These are phyloP conservation scores for Endocalyx cinctus DNA, from an alignment of 2,329 filamentous ascomycete genomes.

Conservation along the genomic window DNA sequence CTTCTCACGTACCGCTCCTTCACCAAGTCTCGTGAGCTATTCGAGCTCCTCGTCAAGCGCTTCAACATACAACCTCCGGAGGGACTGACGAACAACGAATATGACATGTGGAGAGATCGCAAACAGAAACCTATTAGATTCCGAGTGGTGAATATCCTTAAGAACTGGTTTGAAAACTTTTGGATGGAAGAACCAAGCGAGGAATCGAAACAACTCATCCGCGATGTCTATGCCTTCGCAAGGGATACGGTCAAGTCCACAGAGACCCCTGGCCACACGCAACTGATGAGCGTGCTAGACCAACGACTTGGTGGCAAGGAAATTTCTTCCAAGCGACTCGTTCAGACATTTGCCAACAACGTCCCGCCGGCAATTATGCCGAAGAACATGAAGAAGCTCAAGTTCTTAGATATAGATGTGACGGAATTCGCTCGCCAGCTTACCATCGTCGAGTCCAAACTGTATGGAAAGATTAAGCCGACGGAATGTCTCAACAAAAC, in stretches of 20 bases:
- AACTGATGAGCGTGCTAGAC: constrained; percentile 81
- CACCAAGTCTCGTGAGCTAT: constrained; percentile 83
- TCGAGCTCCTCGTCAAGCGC: constrained; percentile 84
- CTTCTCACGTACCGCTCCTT: constrained; percentile 95
- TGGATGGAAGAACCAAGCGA: constrained; percentile 96
- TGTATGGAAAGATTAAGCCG: constrained; percentile 94
- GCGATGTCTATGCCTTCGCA: constrained; percentile 85
- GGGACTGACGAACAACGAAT: constrained; percentile 69
- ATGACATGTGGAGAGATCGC: constrained; percentile 82
- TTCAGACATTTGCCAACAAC: constrained; percentile 78
- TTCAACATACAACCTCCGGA: constrained; percentile 91
- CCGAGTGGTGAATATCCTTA: constrained; percentile 93
- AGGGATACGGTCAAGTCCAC: constrained; percentile 89
- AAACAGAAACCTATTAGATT: constrained; percentile 97
- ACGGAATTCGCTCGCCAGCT: constrained; percentile 96
- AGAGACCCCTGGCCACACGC: constrained; percentile 82
- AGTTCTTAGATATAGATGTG: constrained; percentile 94
- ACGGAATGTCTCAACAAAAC: constrained; percentile 98
- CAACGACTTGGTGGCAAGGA: constrained; percentile 87
- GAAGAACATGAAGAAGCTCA: constrained; percentile 99
- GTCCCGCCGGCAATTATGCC: constrained; percentile 87
- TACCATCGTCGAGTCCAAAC: constrained; percentile 90
- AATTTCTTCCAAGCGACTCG: constrained; percentile 75
- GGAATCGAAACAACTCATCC: constrained; percentile 77
- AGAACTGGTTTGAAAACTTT: constrained; percentile 97